Evolutionary conservation across 2,329 filamentous ascomycete genomes (phyloP).

Genomic region (Colletotrichum falcatum): DNA sequence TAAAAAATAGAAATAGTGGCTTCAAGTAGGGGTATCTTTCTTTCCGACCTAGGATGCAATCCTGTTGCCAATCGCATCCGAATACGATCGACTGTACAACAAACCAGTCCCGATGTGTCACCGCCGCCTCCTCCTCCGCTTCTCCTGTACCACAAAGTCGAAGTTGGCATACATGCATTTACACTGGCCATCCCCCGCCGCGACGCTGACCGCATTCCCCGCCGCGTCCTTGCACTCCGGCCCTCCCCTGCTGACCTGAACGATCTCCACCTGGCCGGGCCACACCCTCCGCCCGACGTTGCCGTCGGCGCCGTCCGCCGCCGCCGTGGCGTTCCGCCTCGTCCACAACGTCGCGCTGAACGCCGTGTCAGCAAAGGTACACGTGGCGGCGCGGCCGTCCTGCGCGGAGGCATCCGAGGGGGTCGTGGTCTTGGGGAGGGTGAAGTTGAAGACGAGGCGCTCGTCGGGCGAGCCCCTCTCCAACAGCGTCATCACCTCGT

Average conservation of each 20-base stretch:
- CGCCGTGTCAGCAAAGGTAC: constrained; percentile 68
- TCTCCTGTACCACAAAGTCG: constrained; percentile 34
- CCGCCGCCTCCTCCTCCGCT: neutral
- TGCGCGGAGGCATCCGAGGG: constrained; percentile 58
- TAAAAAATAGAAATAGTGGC: neutral
- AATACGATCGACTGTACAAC: neutral
- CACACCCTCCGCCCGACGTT: constrained; percentile 56
- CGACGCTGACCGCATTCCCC: constrained; percentile 53
- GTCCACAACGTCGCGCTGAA: constrained; percentile 72
- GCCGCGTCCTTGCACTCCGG: constrained; percentile 64
- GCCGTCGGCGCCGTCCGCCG: constrained; percentile 41
- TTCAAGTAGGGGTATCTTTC: constrained; percentile 14
- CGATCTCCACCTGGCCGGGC: constrained; percentile 69
- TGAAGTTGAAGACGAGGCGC: constrained; percentile 68
- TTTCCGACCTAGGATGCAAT: neutral
- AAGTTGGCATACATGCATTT: constrained; percentile 55
- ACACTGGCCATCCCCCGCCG: constrained; percentile 52
- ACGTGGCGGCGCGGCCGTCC: constrained; percentile 61
- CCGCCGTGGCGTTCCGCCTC: constrained; percentile 46
- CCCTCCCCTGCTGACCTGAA: constrained; percentile 62
- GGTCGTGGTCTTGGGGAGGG: constrained; percentile 63
- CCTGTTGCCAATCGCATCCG: neutral
- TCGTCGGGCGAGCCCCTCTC: constrained; percentile 62
- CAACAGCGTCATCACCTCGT: constrained; percentile 61
- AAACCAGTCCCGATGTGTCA: neutral